Evolutionary conservation across 192 early-diverging fungal species (phyloP).

Genomic region (Coemansia sp.): DNA sequence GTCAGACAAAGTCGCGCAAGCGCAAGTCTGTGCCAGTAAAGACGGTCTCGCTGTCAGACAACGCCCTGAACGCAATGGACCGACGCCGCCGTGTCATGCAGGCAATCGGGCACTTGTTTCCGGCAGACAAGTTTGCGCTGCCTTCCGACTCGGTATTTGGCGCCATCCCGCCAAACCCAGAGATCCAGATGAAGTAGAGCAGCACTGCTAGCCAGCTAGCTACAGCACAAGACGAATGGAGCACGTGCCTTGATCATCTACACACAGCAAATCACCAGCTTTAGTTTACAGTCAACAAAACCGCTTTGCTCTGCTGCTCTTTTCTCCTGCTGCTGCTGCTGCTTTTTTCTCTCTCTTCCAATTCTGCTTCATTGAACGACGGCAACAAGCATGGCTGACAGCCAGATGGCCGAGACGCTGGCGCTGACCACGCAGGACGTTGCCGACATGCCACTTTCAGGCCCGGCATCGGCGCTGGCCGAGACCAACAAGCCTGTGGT

Average conservation of each 20-base stretch:
- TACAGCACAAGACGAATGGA: not conserved
- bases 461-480: not conserved
- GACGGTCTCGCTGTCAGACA: conserved; percentile 61
- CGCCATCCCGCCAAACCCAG: conserved; percentile 31
- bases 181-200: conserved; percentile 18
- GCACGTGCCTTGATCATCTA: not conserved
- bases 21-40: conserved; percentile 53
- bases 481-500: not conserved
- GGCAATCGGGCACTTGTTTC: conserved; percentile 55
- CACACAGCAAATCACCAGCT: not conserved
- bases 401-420: conserved; percentile 4
- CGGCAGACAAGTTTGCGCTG: conserved; percentile 41
- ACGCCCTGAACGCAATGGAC: conserved; percentile 59
- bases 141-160: conserved; percentile 32
- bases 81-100: conserved; percentile 62
- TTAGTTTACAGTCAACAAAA: conserved; percentile 5
- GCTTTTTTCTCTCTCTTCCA: not conserved
- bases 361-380: not conserved
- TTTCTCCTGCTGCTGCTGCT: not conserved
- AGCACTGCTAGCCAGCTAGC: not conserved
- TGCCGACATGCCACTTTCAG: not conserved
- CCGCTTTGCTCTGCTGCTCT: not conserved
- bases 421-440: conserved; percentile 8
- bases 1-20: conserved; percentile 66
- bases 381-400: not conserved